phyloP scores from a whole-genome alignment of 305 asterid species.

The Euphrasia arctica region DNA sequence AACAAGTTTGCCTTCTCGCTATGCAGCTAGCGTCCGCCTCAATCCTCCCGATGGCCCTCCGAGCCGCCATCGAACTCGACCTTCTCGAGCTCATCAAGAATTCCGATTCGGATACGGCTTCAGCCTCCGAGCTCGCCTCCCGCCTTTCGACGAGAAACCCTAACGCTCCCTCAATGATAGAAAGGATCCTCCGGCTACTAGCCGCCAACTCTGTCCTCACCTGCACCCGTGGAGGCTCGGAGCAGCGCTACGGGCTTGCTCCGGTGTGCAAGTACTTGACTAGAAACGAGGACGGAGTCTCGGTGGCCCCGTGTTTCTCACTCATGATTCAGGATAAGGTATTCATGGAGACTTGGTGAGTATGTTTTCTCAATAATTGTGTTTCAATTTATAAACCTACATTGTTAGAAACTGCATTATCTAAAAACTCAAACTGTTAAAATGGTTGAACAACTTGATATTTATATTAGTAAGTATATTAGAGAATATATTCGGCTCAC shows the following conservation, averaged over 20 bases:
- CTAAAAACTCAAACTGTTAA: too few species aligned
- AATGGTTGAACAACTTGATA: too few species aligned
- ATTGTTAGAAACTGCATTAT: too few species aligned
- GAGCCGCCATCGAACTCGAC: constrained; percentile 55
- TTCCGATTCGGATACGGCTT: constrained; percentile 36
- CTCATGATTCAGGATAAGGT: constrained; percentile 39
- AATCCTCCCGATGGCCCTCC: constrained; percentile 58
- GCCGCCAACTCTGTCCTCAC: constrained; percentile 32
- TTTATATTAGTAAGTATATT: too few species aligned
- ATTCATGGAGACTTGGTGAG: constrained; percentile 39
- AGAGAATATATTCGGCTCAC: too few species aligned
- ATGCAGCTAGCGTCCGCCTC: constrained; percentile 47
- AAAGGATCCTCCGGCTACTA: constrained; percentile 40
- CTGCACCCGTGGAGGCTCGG: constrained; percentile 25
- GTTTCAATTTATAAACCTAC: too few species aligned
- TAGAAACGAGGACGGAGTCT: constrained; percentile 39
- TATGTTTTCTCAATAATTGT: background rate
- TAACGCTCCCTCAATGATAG: constrained; percentile 35
- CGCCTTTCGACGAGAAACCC: constrained; percentile 45
- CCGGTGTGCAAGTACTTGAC: constrained; percentile 33
- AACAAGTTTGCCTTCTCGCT: constrained; percentile 36
- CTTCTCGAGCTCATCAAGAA: constrained; percentile 57
- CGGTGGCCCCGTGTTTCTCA: constrained; percentile 29
- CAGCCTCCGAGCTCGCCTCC: constrained; percentile 55
- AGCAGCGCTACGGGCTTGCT: constrained; percentile 16